Conservation (phyloP, 139 green algal genomes). For the Asterochloris sp. region DNA sequence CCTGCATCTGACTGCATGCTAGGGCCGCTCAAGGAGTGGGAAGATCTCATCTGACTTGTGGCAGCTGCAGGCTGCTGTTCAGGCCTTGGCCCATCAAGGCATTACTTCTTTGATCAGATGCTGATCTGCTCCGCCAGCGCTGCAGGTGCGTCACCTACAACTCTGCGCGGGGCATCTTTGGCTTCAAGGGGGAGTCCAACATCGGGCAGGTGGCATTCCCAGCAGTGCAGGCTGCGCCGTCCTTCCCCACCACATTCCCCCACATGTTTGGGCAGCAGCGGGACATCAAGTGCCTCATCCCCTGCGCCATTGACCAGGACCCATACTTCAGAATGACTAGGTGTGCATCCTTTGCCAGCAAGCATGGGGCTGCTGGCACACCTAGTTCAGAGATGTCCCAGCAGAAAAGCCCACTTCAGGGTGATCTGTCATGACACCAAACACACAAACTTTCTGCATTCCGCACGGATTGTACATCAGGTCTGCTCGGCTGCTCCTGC, state of each 20-base stretch:
- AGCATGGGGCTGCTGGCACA: no score
- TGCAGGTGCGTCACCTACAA: slow-evolving; percentile 88
- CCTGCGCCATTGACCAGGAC: slow-evolving; percentile 96
- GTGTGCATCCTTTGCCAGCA: neutral
- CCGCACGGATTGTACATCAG: no score
- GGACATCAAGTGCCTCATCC: slow-evolving; percentile 94
- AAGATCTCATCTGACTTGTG: no score
- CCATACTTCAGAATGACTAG: slow-evolving; percentile 29
- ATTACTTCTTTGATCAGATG: neutral
- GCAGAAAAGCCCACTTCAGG: no score
- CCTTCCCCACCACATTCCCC: slow-evolving; percentile 91
- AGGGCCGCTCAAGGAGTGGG: no score
- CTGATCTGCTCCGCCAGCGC: neutral
- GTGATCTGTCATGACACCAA: no score
- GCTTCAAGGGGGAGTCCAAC: slow-evolving; percentile 80
- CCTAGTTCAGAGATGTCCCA: no score
- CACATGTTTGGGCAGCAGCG: slow-evolving; percentile 91
- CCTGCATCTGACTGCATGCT: no score
- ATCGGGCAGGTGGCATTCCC: slow-evolving; percentile 98
- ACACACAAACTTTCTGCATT: no score
- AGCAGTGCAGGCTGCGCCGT: slow-evolving; percentile 88
- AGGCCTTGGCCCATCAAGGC: no score
- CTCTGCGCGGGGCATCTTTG: slow-evolving; percentile 91
- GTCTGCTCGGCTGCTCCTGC: no score
- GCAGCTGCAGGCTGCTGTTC: no score